phyloP scores from a whole-genome alignment of 1,139 yeast species.

The Wickerhamomyces sp. region DNA sequence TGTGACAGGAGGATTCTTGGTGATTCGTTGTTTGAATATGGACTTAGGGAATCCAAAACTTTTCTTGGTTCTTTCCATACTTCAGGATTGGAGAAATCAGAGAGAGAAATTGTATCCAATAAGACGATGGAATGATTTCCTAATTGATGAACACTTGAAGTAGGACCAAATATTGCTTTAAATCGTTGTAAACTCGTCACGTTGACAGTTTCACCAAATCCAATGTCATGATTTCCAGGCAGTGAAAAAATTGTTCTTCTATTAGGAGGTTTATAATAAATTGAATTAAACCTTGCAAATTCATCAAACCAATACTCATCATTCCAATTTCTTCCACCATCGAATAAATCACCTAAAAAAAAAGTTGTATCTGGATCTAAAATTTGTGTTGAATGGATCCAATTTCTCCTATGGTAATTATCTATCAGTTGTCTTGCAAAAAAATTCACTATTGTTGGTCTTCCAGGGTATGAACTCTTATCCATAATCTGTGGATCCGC shows the following conservation, averaged over 20 bases:
- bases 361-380: constrained; percentile 73
- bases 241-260: constrained; percentile 51
- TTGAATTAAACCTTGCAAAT: constrained; percentile 55
- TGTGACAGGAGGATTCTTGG: constrained; percentile 76
- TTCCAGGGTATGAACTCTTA: constrained; percentile 58
- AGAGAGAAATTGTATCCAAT: constrained; percentile 76
- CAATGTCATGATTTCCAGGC: constrained; percentile 97
- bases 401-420: constrained; percentile 74
- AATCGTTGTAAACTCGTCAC: constrained; percentile 57
- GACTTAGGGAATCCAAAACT: constrained; percentile 31
- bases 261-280: constrained; percentile 48
- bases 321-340: constrained; percentile 91
- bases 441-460: constrained; percentile 41
- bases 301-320: constrained; percentile 70
- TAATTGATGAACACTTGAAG: constrained; percentile 48
- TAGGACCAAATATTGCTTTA: constrained; percentile 64
- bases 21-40: constrained; percentile 23
- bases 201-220: constrained; percentile 68
- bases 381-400: constrained; percentile 50
- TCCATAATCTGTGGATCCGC: constrained; percentile 96
- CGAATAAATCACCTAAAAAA: constrained; percentile 87
- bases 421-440: constrained; percentile 49
- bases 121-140: constrained; percentile 79
- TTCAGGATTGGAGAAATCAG: constrained; percentile 40
- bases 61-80: constrained; percentile 38